A percentile compares a stretch with the other conserved stretches of the same genome.
Conservation (phyloP, 208 protist genomes). For the Leishmania major region DNA sequence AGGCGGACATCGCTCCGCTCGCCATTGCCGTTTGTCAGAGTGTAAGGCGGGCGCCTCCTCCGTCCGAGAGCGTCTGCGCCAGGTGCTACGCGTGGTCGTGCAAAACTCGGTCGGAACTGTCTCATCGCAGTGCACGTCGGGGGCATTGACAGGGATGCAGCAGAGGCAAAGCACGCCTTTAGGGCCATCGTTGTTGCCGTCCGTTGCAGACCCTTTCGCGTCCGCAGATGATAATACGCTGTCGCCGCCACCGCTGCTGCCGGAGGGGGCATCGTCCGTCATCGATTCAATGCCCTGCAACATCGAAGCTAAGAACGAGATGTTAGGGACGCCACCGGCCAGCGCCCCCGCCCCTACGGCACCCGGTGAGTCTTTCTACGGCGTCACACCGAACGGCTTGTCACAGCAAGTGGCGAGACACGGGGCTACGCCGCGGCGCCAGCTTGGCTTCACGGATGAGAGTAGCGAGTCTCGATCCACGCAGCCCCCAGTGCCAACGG, state of each 20-base stretch:
- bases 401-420: background rate
- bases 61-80: slow-evolving; percentile 39
- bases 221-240: background rate
- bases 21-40: background rate
- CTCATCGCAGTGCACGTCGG: background rate
- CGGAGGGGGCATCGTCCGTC: background rate
- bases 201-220: background rate
- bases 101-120: background rate
- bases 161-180: background rate
- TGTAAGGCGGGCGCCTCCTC: slow-evolving; percentile 5
- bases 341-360: background rate
- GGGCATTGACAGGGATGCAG: background rate
- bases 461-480: background rate
- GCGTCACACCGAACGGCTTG: background rate
- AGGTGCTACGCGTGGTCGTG: slow-evolving; percentile 30
- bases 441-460: slow-evolving; percentile 5
- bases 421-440: background rate
- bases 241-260: background rate
- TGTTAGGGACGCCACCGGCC: background rate
- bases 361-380: background rate
- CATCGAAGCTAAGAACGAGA: background rate
- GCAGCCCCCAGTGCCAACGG: background rate
- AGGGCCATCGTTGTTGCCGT: background rate
- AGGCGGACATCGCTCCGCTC: background rate
- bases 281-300: background rate